Percentiles rank a stretch among this genome's conserved stretches.
Evolutionary conservation across 2,329 filamentous ascomycete genomes (phyloP).

Genomic region (Aureobasidium uvarum): DNA sequence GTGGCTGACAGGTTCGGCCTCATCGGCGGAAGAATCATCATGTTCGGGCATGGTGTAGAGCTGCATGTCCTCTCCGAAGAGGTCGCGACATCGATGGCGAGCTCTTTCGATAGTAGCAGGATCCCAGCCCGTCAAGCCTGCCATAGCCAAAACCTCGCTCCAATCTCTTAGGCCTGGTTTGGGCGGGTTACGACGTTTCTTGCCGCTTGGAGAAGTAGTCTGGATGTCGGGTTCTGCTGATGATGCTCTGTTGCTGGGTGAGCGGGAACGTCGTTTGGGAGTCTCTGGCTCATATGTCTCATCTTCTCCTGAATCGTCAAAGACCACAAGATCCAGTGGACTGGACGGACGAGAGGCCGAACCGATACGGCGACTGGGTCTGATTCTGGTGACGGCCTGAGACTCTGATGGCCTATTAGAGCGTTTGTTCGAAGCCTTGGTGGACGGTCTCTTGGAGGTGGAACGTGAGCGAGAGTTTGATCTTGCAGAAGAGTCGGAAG

Average conservation of each 20-base stretch:
- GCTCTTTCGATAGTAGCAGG: slow-evolving; percentile 64
- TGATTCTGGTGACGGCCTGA: background rate
- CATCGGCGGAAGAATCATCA: slow-evolving; percentile 30
- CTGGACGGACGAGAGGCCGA: background rate
- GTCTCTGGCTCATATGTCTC: slow-evolving; percentile 15
- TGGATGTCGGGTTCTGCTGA: slow-evolving; percentile 14
- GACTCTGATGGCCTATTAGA: slow-evolving; percentile 1
- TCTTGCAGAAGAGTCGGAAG: slow-evolving; percentile 5
- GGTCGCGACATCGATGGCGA: slow-evolving; percentile 67
- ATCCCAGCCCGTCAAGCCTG: slow-evolving; percentile 70
- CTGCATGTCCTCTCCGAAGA: slow-evolving; percentile 72
- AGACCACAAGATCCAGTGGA: background rate
- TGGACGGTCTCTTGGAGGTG: background rate
- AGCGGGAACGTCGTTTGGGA: background rate
- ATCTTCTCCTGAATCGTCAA: slow-evolving; percentile 20
- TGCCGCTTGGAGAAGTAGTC: background rate
- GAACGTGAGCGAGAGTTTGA: slow-evolving; percentile 8
- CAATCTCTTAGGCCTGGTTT: slow-evolving; percentile 64
- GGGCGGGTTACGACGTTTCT: slow-evolving; percentile 15
- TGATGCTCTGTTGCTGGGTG: slow-evolving; percentile 1
- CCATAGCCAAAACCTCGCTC: slow-evolving; percentile 79
- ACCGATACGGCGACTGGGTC: background rate
- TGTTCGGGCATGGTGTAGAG: slow-evolving; percentile 57
- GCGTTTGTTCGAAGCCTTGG: background rate
- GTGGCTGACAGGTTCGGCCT: background rate